Evolutionary conservation across 768 basidiomycete genomes (phyloP).

Genomic region (Boletellus ananas): DNA sequence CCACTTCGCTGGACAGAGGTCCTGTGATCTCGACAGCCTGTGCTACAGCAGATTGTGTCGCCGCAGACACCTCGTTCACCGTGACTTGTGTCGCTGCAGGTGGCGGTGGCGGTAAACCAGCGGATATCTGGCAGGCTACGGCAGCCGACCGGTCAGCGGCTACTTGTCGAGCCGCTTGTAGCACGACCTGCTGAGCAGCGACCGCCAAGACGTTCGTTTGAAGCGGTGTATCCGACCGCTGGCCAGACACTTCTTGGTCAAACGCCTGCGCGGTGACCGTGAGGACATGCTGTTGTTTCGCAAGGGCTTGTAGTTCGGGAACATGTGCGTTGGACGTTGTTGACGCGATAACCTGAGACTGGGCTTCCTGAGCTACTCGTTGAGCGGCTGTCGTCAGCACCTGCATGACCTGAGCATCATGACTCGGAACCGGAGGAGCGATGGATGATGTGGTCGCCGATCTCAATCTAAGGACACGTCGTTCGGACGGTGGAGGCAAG

Average conservation of each 20-base stretch:
- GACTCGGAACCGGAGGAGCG: constrained; percentile 35
- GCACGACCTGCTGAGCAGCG: constrained; percentile 78
- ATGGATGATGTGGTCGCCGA: constrained; percentile 30
- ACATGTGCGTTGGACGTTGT: constrained; percentile 43
- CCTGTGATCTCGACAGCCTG: constrained; percentile 77
- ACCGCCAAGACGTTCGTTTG: constrained; percentile 59
- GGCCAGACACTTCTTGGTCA: constrained; percentile 62
- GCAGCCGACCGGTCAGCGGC: constrained; percentile 49
- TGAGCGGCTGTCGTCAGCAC: constrained; percentile 75
- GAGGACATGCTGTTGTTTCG: constrained; percentile 79
- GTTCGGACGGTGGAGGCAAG: constrained; percentile 2
- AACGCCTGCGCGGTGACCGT: constrained; percentile 70
- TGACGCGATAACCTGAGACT: constrained; percentile 59
- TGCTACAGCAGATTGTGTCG: constrained; percentile 75
- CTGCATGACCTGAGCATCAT: constrained; percentile 71
- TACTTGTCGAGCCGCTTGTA: constrained; percentile 66
- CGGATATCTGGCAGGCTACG: constrained; percentile 37
- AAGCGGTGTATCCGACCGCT: constrained; percentile 42
- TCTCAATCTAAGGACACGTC: constrained; percentile 24
- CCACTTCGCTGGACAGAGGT: constrained; percentile 70
- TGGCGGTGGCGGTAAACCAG: constrained; percentile 35
- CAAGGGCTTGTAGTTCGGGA: constrained; percentile 60
- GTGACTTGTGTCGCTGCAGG: constrained; percentile 42
- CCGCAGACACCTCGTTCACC: constrained; percentile 54
- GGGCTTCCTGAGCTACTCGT: constrained; percentile 70